These are phyloP conservation scores for Zasmidium angulare DNA, from an alignment of 2,329 filamentous ascomycete species.

Conservation along the genomic window DNA sequence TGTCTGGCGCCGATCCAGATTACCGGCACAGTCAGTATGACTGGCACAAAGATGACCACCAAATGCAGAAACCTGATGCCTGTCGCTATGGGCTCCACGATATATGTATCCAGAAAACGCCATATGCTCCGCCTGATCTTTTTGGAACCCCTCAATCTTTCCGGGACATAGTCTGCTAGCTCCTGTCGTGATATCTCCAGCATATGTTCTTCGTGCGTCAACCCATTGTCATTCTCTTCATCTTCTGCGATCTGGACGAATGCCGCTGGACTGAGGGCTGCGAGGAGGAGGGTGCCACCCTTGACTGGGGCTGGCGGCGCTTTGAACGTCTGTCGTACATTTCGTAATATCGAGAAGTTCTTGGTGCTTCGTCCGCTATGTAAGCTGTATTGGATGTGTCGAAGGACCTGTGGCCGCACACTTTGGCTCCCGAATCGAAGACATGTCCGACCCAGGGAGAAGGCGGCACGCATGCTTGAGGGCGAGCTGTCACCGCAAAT, in stretches of 20 bases:
- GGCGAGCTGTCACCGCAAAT: constrained; percentile 12
- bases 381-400: constrained; percentile 32
- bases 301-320: constrained; percentile 36
- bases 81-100: constrained; percentile 84
- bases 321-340: constrained; percentile 28
- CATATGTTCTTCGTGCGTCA: constrained; percentile 84
- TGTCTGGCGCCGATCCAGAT: constrained; percentile 75
- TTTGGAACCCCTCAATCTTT: constrained; percentile 60
- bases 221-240: constrained; percentile 43
- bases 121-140: constrained; percentile 60
- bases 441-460: constrained; percentile 26
- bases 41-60: constrained; percentile 84
- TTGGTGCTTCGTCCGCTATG: constrained; percentile 26
- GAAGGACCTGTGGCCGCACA: constrained; percentile 31
- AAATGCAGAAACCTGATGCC: constrained; percentile 85
- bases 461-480: constrained; percentile 28
- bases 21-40: constrained; percentile 74
- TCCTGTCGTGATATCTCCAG: constrained; percentile 77
- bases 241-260: constrained; percentile 60
- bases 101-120: constrained; percentile 67
- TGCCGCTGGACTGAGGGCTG: constrained; percentile 56
- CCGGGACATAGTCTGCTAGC: constrained; percentile 66
- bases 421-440: constrained; percentile 20
- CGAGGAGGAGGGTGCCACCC: constrained; percentile 36
- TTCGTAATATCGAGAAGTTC: constrained; percentile 28